Conservation (phyloP, 192 early-diverging fungal genomes). For the Coemansia sp. region DNA sequence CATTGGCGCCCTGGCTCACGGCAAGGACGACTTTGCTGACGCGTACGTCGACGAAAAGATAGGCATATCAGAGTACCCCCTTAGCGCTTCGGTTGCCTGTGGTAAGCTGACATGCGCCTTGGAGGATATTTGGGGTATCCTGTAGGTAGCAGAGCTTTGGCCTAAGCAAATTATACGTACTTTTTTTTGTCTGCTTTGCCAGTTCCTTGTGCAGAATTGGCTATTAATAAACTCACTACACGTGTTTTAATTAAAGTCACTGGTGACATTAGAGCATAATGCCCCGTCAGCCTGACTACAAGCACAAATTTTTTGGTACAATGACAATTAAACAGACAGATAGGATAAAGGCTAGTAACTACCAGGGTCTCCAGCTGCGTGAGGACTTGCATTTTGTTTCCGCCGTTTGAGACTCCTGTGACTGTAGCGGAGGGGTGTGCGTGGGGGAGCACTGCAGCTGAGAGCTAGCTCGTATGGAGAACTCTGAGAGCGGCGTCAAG, state of each 20-base stretch:
- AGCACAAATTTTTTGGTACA: too few species aligned
- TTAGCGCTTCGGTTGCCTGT: slow-evolving; percentile 96
- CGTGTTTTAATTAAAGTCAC: background rate
- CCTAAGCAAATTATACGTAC: background rate
- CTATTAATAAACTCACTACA: background rate
- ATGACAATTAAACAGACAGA: too few species aligned
- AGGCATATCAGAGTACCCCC: slow-evolving; percentile 92
- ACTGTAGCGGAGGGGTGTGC: slow-evolving; percentile 9
- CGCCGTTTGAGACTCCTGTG: slow-evolving; percentile 7
- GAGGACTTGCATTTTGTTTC: slow-evolving; percentile 6
- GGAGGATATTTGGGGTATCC: slow-evolving; percentile 88
- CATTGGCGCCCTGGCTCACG: slow-evolving; percentile 97
- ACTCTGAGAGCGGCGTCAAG: slow-evolving; percentile 46
- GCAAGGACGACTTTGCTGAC: slow-evolving; percentile 93
- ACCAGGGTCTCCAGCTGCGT: slow-evolving; percentile 45
- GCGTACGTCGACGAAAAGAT: slow-evolving; percentile 97
- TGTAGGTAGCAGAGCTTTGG: slow-evolving; percentile 46
- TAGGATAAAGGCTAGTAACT: background rate
- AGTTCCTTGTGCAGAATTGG: background rate
- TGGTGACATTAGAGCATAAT: background rate
- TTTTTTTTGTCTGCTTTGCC: background rate
- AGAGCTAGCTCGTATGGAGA: slow-evolving; percentile 21
- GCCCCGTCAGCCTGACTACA: background rate
- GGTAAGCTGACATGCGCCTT: slow-evolving; percentile 88
- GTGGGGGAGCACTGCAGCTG: slow-evolving; percentile 12